These are phyloP conservation scores for Didymella arachidicola DNA, from an alignment of 2,329 filamentous ascomycete species.

Conservation along the genomic window DNA sequence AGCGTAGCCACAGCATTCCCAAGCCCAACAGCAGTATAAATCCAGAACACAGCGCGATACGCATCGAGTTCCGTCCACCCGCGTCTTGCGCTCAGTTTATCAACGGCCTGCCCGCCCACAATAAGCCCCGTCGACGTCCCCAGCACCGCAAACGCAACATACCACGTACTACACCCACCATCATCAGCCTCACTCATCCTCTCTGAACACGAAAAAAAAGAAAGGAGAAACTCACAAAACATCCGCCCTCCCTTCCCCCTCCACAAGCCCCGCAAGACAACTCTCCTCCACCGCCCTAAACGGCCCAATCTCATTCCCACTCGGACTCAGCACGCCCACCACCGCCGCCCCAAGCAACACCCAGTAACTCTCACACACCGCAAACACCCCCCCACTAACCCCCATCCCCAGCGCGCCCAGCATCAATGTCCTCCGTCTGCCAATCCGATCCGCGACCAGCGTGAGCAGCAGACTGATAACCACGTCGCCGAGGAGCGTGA, in stretches of 20 bases:
- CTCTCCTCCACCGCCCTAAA: slow-evolving; percentile 53
- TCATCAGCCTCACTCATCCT: not conserved
- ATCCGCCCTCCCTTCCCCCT: slow-evolving; percentile 41
- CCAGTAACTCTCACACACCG: slow-evolving; percentile 41
- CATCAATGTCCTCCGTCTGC: slow-evolving; percentile 45
- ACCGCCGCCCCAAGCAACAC: slow-evolving; percentile 47
- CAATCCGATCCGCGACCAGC: slow-evolving; percentile 48
- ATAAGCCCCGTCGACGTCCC: slow-evolving; percentile 47
- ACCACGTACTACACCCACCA: slow-evolving; percentile 43
- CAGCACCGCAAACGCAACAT: slow-evolving; percentile 50
- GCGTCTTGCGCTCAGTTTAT: slow-evolving; percentile 36
- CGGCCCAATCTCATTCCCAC: slow-evolving; percentile 53
- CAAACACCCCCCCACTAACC: slow-evolving; percentile 47
- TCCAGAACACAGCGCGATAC: slow-evolving; percentile 53
- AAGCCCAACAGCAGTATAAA: slow-evolving; percentile 53
- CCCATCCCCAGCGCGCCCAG: slow-evolving; percentile 48
- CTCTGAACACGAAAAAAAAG: no score
- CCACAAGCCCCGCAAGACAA: slow-evolving; percentile 47
- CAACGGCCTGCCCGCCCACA: slow-evolving; percentile 50
- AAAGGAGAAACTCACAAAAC: slow-evolving; percentile 30
- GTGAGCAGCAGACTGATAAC: slow-evolving; percentile 48
- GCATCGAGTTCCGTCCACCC: slow-evolving; percentile 51
- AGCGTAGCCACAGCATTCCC: slow-evolving; percentile 51
- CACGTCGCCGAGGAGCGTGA: slow-evolving; percentile 52
- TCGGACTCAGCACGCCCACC: slow-evolving; percentile 50